Percentiles rank a stretch among this genome's conserved stretches.
Conservation (phyloP, 116 monocot genomes). For the Zostera marina region DNA sequence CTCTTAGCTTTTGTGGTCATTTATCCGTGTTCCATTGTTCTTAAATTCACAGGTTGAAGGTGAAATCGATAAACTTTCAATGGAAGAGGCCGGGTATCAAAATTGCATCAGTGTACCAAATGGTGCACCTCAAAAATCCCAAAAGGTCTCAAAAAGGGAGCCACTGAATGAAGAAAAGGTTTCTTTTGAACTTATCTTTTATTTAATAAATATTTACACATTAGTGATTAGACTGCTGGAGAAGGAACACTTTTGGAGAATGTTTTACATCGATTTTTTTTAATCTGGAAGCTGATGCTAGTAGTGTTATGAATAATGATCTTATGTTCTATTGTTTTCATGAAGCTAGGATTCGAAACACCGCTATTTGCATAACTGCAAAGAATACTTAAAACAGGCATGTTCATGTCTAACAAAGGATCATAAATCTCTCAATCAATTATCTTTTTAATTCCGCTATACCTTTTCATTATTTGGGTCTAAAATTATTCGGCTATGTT, state of each 20-base stretch:
- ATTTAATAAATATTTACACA: background rate
- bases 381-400: conserved; percentile 22
- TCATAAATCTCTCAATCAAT: too few species aligned
- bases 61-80: conserved; percentile 91
- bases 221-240: background rate
- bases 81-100: conserved; percentile 84
- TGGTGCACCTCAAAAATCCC: conserved; percentile 47
- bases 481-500: background rate
- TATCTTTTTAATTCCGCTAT: too few species aligned
- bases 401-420: too few species aligned
- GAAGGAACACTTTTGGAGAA: background rate
- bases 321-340: background rate
- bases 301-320: background rate
- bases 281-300: background rate
- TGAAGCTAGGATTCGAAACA: conserved; percentile 10
- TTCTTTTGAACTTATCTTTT: background rate
- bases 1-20: too few species aligned
- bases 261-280: background rate
- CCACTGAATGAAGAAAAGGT: conserved; percentile 43
- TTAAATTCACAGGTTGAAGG: conserved; percentile 54
- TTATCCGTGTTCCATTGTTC: background rate
- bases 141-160: conserved; percentile 19
- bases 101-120: conserved; percentile 92
- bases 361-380: conserved; percentile 17
- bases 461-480: too few species aligned